Conservation (phyloP, 2,329 filamentous ascomycete species). For the Pseudogymnoascus sp. region DNA sequence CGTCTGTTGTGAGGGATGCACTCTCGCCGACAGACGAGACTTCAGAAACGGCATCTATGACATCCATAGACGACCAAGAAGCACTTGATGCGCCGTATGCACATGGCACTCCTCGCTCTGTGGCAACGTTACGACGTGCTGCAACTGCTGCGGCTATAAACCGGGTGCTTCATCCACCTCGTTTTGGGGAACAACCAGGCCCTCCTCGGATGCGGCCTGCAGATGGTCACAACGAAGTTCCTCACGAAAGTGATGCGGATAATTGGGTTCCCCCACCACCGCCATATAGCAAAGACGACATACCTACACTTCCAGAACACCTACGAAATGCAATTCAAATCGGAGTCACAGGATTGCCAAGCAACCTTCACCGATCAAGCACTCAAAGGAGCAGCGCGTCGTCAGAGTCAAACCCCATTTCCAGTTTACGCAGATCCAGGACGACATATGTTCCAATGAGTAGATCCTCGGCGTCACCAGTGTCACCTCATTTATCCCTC, state of each 20-base stretch:
- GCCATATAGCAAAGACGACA: slow-evolving; percentile 62
- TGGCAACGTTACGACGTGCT: slow-evolving; percentile 62
- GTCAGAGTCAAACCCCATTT: neutral
- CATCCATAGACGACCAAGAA: slow-evolving; percentile 32
- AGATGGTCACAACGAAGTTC: slow-evolving; percentile 63
- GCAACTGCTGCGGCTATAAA: slow-evolving; percentile 71
- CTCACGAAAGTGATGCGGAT: slow-evolving; percentile 80
- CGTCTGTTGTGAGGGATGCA: slow-evolving; percentile 13
- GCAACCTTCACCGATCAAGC: slow-evolving; percentile 21
- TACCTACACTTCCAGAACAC: slow-evolving; percentile 29
- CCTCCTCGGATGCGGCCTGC: slow-evolving; percentile 59
- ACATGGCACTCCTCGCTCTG: slow-evolving; percentile 64
- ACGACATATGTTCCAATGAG: neutral
- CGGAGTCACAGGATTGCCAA: slow-evolving; percentile 23
- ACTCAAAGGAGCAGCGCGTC: slow-evolving; percentile 18
- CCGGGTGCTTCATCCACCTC: slow-evolving; percentile 56
- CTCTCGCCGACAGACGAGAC: slow-evolving; percentile 9
- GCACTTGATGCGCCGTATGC: slow-evolving; percentile 65
- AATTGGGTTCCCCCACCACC: slow-evolving; percentile 84
- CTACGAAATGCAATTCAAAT: slow-evolving; percentile 28
- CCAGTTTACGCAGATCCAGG: neutral
- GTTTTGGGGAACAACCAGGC: slow-evolving; percentile 40
- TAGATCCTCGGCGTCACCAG: neutral
- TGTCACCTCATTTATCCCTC: neutral
- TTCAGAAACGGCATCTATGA: slow-evolving; percentile 22